Conservation (phyloP, 371 early-diverging fungal species). For the Mortierella sp. region DNA sequence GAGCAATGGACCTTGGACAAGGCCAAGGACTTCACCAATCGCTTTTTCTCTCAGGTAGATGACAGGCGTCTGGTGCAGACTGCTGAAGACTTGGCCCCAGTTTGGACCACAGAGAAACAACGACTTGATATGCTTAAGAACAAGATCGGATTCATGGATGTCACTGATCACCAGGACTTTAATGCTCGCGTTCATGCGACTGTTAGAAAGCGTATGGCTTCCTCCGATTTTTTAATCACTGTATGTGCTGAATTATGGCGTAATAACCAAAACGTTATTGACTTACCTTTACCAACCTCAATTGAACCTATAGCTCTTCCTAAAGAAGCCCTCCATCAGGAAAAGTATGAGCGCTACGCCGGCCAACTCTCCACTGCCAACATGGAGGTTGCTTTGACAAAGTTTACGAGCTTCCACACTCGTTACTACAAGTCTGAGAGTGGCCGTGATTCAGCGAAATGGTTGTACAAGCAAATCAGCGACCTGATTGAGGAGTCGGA, state of each 20-base stretch:
- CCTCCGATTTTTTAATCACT: not conserved
- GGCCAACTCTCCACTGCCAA: conserved; percentile 67
- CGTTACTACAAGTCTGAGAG: conserved; percentile 90
- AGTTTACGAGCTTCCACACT: conserved; percentile 86
- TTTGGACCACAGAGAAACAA: conserved; percentile 76
- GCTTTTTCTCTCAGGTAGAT: conserved; percentile 2
- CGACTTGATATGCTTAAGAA: conserved; percentile 76
- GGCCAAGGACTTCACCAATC: conserved; percentile 16
- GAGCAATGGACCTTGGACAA: conserved; percentile 47
- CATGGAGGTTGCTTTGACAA: conserved; percentile 75
- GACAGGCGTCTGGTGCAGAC: conserved; percentile 58
- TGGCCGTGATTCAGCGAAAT: conserved; percentile 80
- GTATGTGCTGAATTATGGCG: not conserved
- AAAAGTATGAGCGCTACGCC: conserved; percentile 70
- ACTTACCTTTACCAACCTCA: not conserved
- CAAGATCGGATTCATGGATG: conserved; percentile 86
- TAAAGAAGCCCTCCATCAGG: conserved; percentile 56
- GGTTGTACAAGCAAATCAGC: conserved; percentile 77
- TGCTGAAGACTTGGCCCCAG: conserved; percentile 61
- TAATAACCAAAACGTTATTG: not conserved
- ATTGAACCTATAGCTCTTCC: not conserved
- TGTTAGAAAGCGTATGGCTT: conserved; percentile 38
- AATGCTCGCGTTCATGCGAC: conserved; percentile 6
- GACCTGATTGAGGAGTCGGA: conserved; percentile 61
- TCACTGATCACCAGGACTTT: conserved; percentile 76